phyloP scores from a whole-genome alignment of 179 eudicot species.

The Sideroxylon spinosum region DNA sequence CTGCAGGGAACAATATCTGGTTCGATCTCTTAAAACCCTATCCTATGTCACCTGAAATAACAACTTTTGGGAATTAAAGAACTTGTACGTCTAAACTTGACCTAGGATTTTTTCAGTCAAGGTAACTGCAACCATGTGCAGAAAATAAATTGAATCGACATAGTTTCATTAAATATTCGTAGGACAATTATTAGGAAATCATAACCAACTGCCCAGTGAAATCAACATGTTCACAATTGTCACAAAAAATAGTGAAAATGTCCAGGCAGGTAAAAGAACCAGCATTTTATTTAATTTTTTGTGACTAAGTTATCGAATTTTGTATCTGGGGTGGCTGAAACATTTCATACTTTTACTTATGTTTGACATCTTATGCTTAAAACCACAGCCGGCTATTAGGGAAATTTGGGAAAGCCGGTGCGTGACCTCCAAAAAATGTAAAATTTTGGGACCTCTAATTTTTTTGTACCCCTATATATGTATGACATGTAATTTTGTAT shows the following conservation, averaged over 20 bases:
- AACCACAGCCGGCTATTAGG: no score
- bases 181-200: background rate
- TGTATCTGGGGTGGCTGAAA: background rate
- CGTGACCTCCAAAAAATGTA: no score
- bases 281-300: no score
- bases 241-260: background rate
- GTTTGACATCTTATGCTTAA: background rate
- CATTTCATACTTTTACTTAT: background rate
- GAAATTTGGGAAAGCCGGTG: no score
- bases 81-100: background rate
- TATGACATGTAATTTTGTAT: no score
- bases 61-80: background rate
- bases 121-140: background rate
- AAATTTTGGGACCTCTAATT: no score
- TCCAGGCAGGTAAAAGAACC: background rate
- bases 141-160: constrained; percentile 4
- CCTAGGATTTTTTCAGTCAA: background rate
- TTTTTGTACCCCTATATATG: no score
- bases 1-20: constrained; percentile 66
- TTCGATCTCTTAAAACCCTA: constrained; percentile 82
- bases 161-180: background rate
- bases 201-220: background rate
- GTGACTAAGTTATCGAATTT: background rate
- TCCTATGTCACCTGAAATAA: constrained; percentile 80
- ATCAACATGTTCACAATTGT: background rate